Conservation (phyloP, 1,284 basidiomycete species). For the Apiotrichum gamsii region DNA sequence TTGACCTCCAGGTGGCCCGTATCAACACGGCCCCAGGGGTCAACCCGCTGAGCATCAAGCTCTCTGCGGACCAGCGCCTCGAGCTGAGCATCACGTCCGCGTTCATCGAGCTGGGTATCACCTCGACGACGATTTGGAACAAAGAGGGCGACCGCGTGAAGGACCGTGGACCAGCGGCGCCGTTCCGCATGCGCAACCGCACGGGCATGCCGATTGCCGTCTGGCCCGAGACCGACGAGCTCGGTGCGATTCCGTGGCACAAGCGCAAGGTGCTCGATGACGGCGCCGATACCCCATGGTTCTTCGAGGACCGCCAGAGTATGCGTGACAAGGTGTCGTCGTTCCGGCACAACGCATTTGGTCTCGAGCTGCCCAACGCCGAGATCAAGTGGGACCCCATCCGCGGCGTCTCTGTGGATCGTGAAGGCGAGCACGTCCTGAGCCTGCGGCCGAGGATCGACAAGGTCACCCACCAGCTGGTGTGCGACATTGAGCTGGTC, state of each 20-base stretch:
- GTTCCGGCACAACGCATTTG: slow-evolving; percentile 73
- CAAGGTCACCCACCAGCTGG: slow-evolving; percentile 72
- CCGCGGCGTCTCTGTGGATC: slow-evolving; percentile 82
- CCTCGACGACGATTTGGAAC: slow-evolving; percentile 65
- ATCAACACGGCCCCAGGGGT: slow-evolving; percentile 43
- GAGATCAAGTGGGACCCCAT: slow-evolving; percentile 74
- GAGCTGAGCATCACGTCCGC: slow-evolving; percentile 90
- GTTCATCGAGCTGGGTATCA: slow-evolving; percentile 79
- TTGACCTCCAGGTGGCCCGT: slow-evolving; percentile 54
- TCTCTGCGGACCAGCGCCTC: slow-evolving; percentile 75
- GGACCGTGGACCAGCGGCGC: slow-evolving; percentile 79
- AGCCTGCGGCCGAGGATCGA: slow-evolving; percentile 70
- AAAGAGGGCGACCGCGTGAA: slow-evolving; percentile 69
- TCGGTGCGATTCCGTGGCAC: slow-evolving; percentile 13
- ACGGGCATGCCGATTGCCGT: slow-evolving; percentile 77
- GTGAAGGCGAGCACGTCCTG: slow-evolving; percentile 88
- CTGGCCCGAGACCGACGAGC: slow-evolving; percentile 61
- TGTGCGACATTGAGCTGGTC: slow-evolving; percentile 85
- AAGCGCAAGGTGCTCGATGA: slow-evolving; percentile 52
- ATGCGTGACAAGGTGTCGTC: slow-evolving; percentile 85
- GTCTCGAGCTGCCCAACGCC: slow-evolving; percentile 76
- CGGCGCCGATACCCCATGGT: slow-evolving; percentile 81
- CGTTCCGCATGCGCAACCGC: slow-evolving; percentile 85
- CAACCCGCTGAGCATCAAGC: slow-evolving; percentile 57
- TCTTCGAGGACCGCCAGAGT: slow-evolving; percentile 94